Percentiles rank a stretch among this genome's conserved stretches.
These are phyloP conservation scores for Aciculoconidium aculeatum DNA, from an alignment of 805 yeast genomes.

Conservation along the genomic window DNA sequence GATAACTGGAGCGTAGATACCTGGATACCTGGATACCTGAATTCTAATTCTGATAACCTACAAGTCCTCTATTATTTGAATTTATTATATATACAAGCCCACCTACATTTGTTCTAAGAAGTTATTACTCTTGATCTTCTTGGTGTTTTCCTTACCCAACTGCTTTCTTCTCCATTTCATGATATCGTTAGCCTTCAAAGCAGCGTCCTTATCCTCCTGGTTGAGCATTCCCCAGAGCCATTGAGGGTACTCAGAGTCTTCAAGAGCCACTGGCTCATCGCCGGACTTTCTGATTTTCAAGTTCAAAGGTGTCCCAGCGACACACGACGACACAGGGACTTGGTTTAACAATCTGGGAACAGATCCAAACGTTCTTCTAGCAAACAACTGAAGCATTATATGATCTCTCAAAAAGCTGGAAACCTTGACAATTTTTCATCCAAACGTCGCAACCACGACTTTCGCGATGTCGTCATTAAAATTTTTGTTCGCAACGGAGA, in stretches of 20 bases:
- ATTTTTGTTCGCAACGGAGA: background rate
- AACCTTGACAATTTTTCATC: too few relatives aligned
- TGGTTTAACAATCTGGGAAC: too few relatives aligned
- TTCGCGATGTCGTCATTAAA: background rate
- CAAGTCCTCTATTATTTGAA: too few relatives aligned
- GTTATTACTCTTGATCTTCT: constrained; percentile 70
- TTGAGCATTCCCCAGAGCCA: constrained; percentile 92
- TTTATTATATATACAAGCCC: constrained; percentile 3
- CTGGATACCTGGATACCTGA: too few relatives aligned
- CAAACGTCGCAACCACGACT: too few relatives aligned
- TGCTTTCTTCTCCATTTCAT: constrained; percentile 61
- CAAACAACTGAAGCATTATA: too few relatives aligned
- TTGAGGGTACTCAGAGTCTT: constrained; percentile 84
- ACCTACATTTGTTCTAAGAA: constrained; percentile 56
- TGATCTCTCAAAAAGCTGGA: too few relatives aligned
- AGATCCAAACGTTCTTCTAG: too few relatives aligned
- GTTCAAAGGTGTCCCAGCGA: constrained; percentile 68
- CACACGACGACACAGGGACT: constrained; percentile 57
- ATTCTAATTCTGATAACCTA: too few relatives aligned
- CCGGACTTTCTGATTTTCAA: constrained; percentile 72
- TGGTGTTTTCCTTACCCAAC: constrained; percentile 62
- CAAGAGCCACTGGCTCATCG: constrained; percentile 83
- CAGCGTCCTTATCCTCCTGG: constrained; percentile 49
- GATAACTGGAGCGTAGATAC: too few relatives aligned
- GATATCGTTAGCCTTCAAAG: constrained; percentile 55